A percentile compares a stretch with the other conserved stretches of the same genome.
These are phyloP conservation scores for Pythium biforme DNA, from an alignment of 352 stramenopile genomes.

Conservation along the genomic window DNA sequence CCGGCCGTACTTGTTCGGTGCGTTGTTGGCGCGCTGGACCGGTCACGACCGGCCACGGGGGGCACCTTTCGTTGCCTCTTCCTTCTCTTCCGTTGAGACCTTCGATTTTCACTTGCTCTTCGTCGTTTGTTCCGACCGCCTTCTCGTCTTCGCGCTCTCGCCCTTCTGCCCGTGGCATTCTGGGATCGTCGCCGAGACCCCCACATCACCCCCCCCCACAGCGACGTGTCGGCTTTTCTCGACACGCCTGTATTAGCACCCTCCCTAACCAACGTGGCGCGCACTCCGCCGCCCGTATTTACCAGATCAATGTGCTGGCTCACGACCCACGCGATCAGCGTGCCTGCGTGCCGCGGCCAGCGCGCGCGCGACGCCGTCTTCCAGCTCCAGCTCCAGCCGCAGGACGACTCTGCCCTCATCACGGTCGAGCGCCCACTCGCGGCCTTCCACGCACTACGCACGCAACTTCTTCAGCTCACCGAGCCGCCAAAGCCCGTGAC, in stretches of 20 bases:
- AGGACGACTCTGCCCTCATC: constrained; percentile 10
- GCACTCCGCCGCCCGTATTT: background rate
- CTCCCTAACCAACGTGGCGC: background rate
- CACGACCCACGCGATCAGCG: constrained; percentile 16
- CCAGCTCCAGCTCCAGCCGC: constrained; percentile 16
- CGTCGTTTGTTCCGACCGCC: too few relatives aligned
- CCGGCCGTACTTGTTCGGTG: background rate
- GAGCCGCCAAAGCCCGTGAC: background rate
- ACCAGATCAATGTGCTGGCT: constrained; percentile 18
- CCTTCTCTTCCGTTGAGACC: too few relatives aligned
- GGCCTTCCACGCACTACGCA: constrained; percentile 63
- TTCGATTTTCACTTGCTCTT: too few relatives aligned
- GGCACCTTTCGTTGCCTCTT: too few relatives aligned
- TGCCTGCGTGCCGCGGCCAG: constrained; percentile 15
- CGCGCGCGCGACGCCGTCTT: constrained; percentile 16
- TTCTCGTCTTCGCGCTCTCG: background rate
- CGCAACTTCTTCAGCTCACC: constrained; percentile 32
- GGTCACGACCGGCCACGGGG: background rate
- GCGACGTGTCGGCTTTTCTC: background rate
- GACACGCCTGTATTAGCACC: constrained; percentile 2
- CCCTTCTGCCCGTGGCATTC: background rate
- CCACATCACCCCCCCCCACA: background rate
- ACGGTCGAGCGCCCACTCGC: constrained; percentile 29
- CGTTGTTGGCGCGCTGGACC: background rate
- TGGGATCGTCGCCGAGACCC: constrained; percentile 4